Evolutionary conservation across 305 asterid species (phyloP).

Genomic region (Stenogyne calaminthoides): DNA sequence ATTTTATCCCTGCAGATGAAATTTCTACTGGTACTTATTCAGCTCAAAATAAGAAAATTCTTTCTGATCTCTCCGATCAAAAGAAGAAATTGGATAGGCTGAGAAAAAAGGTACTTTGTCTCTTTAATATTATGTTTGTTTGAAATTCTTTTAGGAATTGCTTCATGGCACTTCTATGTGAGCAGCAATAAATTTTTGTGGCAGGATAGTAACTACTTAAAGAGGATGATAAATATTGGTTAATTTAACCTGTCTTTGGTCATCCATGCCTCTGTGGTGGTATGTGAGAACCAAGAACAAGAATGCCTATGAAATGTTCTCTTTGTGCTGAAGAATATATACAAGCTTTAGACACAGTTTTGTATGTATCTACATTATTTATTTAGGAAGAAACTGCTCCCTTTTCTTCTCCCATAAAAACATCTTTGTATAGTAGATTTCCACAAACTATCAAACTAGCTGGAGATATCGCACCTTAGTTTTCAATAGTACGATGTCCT

Average conservation of each 20-base stretch:
- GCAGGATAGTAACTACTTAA: not conserved
- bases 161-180: slow-evolving; percentile 8
- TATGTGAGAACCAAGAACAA: slow-evolving; percentile 7
- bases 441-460: too few relatives aligned
- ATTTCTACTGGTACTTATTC: slow-evolving; percentile 46
- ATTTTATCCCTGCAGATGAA: slow-evolving; percentile 51
- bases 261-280: not conserved
- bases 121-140: slow-evolving; percentile 10
- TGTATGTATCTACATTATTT: not conserved
- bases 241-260: slow-evolving; percentile 10
- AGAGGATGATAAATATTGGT: slow-evolving; percentile 11
- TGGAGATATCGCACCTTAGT: not conserved
- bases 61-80: slow-evolving; percentile 53
- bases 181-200: not conserved
- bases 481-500: not conserved
- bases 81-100: slow-evolving; percentile 72
- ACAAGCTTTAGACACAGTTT: not conserved
- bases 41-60: slow-evolving; percentile 55
- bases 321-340: not conserved
- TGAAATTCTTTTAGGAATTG: slow-evolving; percentile 12
- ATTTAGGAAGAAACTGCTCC: not conserved
- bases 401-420: not conserved
- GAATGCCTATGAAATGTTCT: not conserved
- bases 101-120: slow-evolving; percentile 63
- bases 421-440: too few relatives aligned